Evolutionary conservation across 2,329 filamentous ascomycete species (phyloP).

Genomic region (Colletotrichum simmondsii): DNA sequence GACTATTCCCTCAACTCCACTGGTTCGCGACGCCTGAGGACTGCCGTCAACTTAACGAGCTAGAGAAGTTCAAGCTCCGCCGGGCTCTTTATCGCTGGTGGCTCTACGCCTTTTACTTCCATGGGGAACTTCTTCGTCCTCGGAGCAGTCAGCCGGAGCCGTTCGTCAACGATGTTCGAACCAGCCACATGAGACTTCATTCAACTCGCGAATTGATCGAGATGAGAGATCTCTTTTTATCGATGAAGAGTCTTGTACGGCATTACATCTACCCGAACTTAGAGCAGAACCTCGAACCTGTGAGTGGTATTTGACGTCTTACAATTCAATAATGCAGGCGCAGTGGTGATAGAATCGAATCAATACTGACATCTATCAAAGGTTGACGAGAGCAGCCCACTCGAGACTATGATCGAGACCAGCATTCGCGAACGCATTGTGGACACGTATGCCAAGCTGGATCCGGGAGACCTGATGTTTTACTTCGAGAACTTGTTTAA

Average conservation of each 20-base stretch:
- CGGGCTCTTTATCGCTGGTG: constrained; percentile 65
- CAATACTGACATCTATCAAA: background rate
- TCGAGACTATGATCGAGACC: constrained; percentile 32
- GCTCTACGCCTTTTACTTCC: constrained; percentile 64
- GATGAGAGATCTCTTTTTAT: constrained; percentile 56
- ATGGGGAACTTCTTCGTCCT: constrained; percentile 53
- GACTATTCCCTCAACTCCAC: constrained; percentile 53
- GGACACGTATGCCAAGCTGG: constrained; percentile 60
- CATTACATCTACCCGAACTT: constrained; percentile 59
- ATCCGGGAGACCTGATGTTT: constrained; percentile 60
- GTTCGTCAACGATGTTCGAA: constrained; percentile 52
- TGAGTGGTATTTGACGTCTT: constrained; percentile 38
- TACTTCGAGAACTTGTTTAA: constrained; percentile 59
- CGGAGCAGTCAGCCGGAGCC: constrained; percentile 50
- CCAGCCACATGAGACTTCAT: constrained; percentile 55
- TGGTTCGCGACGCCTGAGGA: constrained; percentile 59
- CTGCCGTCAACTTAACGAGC: constrained; percentile 53
- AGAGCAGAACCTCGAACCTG: constrained; percentile 48
- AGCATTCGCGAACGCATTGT: constrained; percentile 46
- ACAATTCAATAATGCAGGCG: background rate
- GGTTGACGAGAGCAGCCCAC: constrained; percentile 18
- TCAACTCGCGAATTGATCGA: constrained; percentile 57
- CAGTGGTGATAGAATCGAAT: no score
- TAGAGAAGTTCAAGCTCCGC: constrained; percentile 59
- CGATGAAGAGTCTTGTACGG: constrained; percentile 55